phyloP scores from a whole-genome alignment of 2,329 filamentous ascomycete genomes.

The Alternaria triticimaculans region DNA sequence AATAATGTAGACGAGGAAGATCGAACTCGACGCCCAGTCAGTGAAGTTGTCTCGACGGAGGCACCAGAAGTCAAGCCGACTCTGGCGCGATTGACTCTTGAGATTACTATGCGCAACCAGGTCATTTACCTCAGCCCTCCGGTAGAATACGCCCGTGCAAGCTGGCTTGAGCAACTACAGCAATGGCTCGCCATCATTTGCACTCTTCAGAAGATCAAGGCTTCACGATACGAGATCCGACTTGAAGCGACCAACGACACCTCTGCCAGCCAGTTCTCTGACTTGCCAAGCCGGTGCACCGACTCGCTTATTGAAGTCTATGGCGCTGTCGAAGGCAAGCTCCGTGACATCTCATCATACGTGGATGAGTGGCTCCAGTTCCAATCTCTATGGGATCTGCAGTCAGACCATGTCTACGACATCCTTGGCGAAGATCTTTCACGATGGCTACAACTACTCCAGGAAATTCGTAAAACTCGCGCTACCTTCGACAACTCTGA shows the following conservation, averaged over 20 bases:
- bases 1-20: slow-evolving; percentile 55
- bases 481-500: slow-evolving; percentile 98
- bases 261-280: slow-evolving; percentile 74
- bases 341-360: slow-evolving; percentile 80
- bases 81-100: slow-evolving; percentile 79
- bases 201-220: slow-evolving; percentile 91
- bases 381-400: slow-evolving; percentile 97
- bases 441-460: slow-evolving; percentile 92
- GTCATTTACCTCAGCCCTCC: slow-evolving; percentile 96
- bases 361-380: slow-evolving; percentile 99
- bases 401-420: slow-evolving; percentile 94
- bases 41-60: slow-evolving; percentile 55
- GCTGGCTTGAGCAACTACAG: slow-evolving; percentile 92
- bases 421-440: slow-evolving; percentile 88
- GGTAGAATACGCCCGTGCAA: slow-evolving; percentile 86
- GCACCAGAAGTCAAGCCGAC: slow-evolving; percentile 57
- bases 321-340: slow-evolving; percentile 79
- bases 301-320: slow-evolving; percentile 82
- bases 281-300: slow-evolving; percentile 84
- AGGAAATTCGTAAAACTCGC: slow-evolving; percentile 94
- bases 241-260: slow-evolving; percentile 68
- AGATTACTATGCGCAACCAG: slow-evolving; percentile 97
- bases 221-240: slow-evolving; percentile 91
- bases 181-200: slow-evolving; percentile 93
- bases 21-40: slow-evolving; percentile 33